Percentiles rank a stretch among this genome's conserved stretches.
phyloP scores from a whole-genome alignment of 371 early-diverging fungal genomes.

The Haplosporangium sp. region DNA sequence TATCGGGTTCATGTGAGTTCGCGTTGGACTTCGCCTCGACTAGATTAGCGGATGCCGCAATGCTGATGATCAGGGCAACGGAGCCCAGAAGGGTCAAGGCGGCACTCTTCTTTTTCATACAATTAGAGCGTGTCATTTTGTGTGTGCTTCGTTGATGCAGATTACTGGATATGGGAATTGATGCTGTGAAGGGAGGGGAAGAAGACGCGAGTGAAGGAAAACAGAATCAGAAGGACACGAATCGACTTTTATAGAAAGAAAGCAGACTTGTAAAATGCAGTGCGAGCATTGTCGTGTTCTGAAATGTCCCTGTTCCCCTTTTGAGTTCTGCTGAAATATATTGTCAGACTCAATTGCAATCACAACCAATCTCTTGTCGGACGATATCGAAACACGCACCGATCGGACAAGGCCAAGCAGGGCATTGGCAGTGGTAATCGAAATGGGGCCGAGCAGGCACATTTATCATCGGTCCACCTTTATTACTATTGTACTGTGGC shows the following conservation, averaged over 20 bases:
- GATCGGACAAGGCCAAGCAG: neutral
- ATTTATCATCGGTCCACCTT: neutral
- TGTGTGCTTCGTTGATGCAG: neutral
- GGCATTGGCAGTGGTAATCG: neutral
- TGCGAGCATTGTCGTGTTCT: constrained; percentile 11
- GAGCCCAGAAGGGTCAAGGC: constrained; percentile 17
- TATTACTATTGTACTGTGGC: constrained; percentile 1
- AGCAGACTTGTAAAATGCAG: too few species aligned
- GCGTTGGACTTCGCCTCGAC: constrained; percentile 4
- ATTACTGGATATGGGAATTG: neutral
- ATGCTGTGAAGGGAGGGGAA: neutral
- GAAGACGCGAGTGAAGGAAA: neutral
- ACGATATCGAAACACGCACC: neutral
- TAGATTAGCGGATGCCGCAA: constrained; percentile 1
- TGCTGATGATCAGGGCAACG: constrained; percentile 10
- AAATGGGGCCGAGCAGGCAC: neutral
- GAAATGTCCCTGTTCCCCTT: constrained; percentile 6
- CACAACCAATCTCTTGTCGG: too few species aligned
- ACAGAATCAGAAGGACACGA: neutral
- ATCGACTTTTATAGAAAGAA: too few species aligned
- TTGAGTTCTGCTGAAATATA: too few species aligned
- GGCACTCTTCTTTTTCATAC: constrained; percentile 7
- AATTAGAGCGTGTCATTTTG: neutral
- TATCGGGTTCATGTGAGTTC: constrained; percentile 25
- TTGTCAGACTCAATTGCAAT: neutral